Conservation (phyloP, 108 stramenopile genomes). For the Pelagomonas calceolata region DNA sequence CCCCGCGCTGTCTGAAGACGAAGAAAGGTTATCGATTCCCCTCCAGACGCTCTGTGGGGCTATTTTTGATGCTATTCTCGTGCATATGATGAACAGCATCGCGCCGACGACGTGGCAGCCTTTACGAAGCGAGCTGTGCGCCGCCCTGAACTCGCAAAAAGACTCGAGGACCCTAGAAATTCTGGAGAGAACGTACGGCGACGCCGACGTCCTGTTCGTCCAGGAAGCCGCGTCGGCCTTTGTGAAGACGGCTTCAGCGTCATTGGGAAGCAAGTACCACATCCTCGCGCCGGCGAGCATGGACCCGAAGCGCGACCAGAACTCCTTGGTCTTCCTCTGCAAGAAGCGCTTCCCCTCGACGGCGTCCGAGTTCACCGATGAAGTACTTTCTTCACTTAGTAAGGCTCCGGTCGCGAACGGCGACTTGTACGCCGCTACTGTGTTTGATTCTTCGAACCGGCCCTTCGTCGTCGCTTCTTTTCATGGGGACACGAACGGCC, state of each 20-base stretch:
- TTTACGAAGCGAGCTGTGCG: constrained; percentile 69
- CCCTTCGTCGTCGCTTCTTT: constrained; percentile 59
- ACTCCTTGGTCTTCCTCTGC: constrained; percentile 60
- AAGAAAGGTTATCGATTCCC: constrained; percentile 72
- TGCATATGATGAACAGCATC: constrained; percentile 87
- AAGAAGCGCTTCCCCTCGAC: constrained; percentile 46
- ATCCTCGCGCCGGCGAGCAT: constrained; percentile 41
- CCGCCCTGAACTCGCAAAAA: constrained; percentile 69
- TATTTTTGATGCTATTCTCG: constrained; percentile 80
- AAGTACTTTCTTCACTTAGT: constrained; percentile 42
- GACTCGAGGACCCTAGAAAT: constrained; percentile 73
- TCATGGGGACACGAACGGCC: constrained; percentile 78
- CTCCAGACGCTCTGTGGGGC: constrained; percentile 83
- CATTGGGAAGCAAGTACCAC: constrained; percentile 46
- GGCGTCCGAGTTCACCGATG: constrained; percentile 45
- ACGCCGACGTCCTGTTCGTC: constrained; percentile 74
- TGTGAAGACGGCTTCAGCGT: constrained; percentile 52
- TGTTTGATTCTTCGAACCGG: constrained; percentile 27
- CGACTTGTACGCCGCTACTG: constrained; percentile 55
- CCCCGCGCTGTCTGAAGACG: constrained; percentile 74
- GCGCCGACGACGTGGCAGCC: constrained; percentile 65
- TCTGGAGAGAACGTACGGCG: constrained; percentile 56
- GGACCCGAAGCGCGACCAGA: constrained; percentile 65
- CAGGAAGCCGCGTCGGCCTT: constrained; percentile 80
- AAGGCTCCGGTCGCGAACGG: constrained; percentile 66